Conservation (phyloP, 2,329 filamentous ascomycete species). For the Botrytis hyacinthi region DNA sequence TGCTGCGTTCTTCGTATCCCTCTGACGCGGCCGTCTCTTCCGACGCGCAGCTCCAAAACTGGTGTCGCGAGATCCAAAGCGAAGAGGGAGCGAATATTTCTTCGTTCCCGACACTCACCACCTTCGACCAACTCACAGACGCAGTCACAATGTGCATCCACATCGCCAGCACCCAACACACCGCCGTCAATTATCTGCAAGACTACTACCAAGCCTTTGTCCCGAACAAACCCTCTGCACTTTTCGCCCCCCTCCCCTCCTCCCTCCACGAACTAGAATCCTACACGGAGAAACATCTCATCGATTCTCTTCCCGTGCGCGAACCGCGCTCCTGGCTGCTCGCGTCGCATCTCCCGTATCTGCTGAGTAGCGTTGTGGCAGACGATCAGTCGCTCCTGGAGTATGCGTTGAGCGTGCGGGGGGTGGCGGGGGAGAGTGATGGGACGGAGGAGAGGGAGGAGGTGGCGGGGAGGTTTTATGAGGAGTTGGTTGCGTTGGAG, state of each 20-base stretch:
- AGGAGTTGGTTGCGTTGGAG: conserved; percentile 14
- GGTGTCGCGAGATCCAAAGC: neutral
- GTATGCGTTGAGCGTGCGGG: conserved; percentile 1
- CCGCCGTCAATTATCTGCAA: conserved; percentile 52
- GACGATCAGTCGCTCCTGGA: conserved; percentile 14
- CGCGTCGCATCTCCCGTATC: neutral
- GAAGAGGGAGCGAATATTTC: neutral
- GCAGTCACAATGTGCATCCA: conserved; percentile 53
- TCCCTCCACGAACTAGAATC: neutral
- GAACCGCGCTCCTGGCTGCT: neutral
- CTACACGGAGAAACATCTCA: neutral
- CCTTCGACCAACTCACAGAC: conserved; percentile 35
- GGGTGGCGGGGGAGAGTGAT: neutral
- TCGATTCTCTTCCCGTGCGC: neutral
- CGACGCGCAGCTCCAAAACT: neutral
- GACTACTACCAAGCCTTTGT: conserved; percentile 51
- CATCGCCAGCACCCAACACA: conserved; percentile 50
- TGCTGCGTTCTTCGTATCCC: neutral
- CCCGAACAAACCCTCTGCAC: conserved; percentile 3
- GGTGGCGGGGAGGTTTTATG: conserved; percentile 7
- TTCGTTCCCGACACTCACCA: neutral
- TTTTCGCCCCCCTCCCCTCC: neutral
- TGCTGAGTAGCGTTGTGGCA: neutral
- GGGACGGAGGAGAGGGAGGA: neutral
- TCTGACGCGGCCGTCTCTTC: neutral